Percentiles rank a stretch among this genome's conserved stretches.
These are phyloP conservation scores for Brassica napus DNA, from an alignment of 345 rosid genomes.

Conservation along the genomic window Da-Ae NC_063439.1:28075001-28075500, in stretches of 20 bases:
- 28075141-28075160: not conserved
- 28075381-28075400: constrained; percentile 62
- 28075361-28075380: not conserved
- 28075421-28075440: constrained; percentile 54
- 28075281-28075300: constrained; percentile 4
- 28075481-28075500: constrained; percentile 43
- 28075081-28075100: constrained; percentile 9
- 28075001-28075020: not conserved
- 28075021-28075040: constrained; percentile 21
- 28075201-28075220: not conserved
- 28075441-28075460: constrained; percentile 37
- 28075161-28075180: not conserved
- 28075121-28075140: not conserved
- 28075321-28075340: constrained; percentile 18
- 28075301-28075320: not conserved
- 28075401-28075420: constrained; percentile 98
- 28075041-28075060: not conserved
- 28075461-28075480: constrained; percentile 44
- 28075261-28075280: constrained; percentile 31
- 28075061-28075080: constrained; percentile 5
- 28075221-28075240: not conserved
- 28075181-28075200: constrained; percentile 9
- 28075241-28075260: constrained; percentile 10
- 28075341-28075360: constrained; percentile 31
- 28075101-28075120: constrained; percentile 16